Conservation (phyloP, 768 basidiomycete genomes). For the Phanerodontia chrysosporium region DNA sequence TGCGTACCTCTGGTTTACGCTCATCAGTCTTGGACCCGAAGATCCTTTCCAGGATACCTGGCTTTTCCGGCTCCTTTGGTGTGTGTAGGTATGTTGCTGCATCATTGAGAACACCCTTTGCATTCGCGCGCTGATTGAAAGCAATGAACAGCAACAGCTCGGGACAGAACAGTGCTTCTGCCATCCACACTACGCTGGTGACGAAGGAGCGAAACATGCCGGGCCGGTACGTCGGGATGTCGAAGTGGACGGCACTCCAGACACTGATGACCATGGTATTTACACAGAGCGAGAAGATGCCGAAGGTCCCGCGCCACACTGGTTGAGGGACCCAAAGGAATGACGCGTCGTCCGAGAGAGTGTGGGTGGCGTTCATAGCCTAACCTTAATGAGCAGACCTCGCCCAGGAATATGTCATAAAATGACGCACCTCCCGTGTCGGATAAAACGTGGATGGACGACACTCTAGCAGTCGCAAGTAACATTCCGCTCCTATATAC, state of each 20-base stretch:
- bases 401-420: too few species aligned
- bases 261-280: slow-evolving; percentile 9
- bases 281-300: slow-evolving; percentile 10
- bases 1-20: background rate
- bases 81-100: background rate
- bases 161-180: slow-evolving; percentile 6
- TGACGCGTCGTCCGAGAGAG: background rate
- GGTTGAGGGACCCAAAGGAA: slow-evolving; percentile 3
- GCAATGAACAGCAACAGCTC: slow-evolving; percentile 3
- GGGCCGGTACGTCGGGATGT: background rate
- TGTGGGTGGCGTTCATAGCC: background rate
- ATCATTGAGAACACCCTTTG: background rate
- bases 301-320: slow-evolving; percentile 6
- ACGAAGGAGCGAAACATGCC: background rate
- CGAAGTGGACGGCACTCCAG: slow-evolving; percentile 10
- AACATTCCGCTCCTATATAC: too few species aligned
- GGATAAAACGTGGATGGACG: too few species aligned
- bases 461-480: too few species aligned
- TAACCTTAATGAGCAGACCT: too few species aligned
- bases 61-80: background rate
- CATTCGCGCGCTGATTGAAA: background rate
- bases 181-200: background rate
- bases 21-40: background rate
- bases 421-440: too few species aligned
- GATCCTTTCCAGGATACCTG: background rate